These are phyloP conservation scores for Pisolithus marmoratus DNA, from an alignment of 768 basidiomycete species.

Conservation along the genomic window DNA sequence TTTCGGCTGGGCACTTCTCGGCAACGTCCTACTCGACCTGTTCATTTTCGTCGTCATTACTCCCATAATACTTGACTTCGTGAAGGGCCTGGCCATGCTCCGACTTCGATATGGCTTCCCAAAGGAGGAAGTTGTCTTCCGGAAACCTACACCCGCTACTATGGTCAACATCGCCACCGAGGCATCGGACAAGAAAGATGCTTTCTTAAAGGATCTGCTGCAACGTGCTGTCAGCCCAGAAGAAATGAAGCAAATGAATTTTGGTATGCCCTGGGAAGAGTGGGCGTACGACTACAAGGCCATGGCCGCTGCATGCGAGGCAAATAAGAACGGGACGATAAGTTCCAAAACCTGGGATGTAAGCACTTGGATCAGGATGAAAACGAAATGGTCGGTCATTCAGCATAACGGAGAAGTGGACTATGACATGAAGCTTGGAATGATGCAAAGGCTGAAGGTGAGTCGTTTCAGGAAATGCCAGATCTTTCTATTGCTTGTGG, in stretches of 20 bases:
- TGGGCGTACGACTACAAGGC: conserved; percentile 27
- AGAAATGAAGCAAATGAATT: conserved; percentile 17
- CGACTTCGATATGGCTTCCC: conserved; percentile 26
- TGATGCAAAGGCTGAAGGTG: conserved; percentile 28
- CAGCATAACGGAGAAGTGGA: conserved; percentile 23
- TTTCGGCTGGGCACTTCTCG: conserved; percentile 14
- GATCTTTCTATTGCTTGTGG: background rate
- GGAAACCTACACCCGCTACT: conserved; percentile 24
- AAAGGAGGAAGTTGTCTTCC: conserved; percentile 23
- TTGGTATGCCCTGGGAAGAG: conserved; percentile 30
- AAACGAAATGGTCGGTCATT: conserved; percentile 21
- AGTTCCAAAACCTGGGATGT: conserved; percentile 21
- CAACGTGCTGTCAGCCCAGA: conserved; percentile 25
- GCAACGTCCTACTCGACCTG: conserved; percentile 19
- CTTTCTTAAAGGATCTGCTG: conserved; percentile 19
- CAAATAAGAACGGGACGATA: conserved; percentile 16
- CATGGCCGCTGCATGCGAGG: conserved; percentile 21
- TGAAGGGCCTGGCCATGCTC: conserved; percentile 11
- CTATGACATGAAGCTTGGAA: conserved; percentile 13
- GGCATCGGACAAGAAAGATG: conserved; percentile 23
- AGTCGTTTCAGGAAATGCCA: background rate
- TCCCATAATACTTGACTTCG: conserved; percentile 21
- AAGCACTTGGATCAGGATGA: conserved; percentile 30
- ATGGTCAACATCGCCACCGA: conserved; percentile 18
- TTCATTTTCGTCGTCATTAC: conserved; percentile 21